phyloP scores from a whole-genome alignment of 345 rosid genomes.

The Citrus mangshanensis region DNA sequence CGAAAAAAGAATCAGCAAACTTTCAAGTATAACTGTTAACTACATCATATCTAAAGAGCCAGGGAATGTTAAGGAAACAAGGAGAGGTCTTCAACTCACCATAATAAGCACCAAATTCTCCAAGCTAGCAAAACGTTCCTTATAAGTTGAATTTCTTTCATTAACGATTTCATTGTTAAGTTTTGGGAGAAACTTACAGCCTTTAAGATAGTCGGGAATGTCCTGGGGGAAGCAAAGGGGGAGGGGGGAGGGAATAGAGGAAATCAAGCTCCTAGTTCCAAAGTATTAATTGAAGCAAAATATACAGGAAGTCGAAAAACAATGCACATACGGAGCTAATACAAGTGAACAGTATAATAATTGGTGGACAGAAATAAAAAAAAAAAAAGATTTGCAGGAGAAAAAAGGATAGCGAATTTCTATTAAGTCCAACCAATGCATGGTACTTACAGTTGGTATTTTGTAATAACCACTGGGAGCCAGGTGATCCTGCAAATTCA shows the following conservation, averaged over 20 bases:
- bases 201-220: constrained; percentile 39
- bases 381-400: not conserved
- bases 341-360: not conserved
- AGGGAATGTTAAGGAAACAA: not conserved
- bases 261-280: not conserved
- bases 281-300: not conserved
- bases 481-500: constrained; percentile 77
- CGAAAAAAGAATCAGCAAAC: constrained; percentile 1
- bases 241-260: no score
- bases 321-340: not conserved
- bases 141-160: constrained; percentile 60
- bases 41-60: not conserved
- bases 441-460: constrained; percentile 71
- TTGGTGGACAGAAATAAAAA: not conserved
- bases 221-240: constrained; percentile 21
- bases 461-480: constrained; percentile 79
- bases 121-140: constrained; percentile 62
- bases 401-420: not conserved
- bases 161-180: constrained; percentile 55
- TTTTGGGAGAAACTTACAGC: constrained; percentile 68
- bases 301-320: not conserved
- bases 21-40: not conserved
- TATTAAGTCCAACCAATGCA: not conserved
- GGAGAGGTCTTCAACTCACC: constrained; percentile 33
- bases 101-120: constrained; percentile 71